Evolutionary conservation across 257 asterid species (phyloP), one percentile per base, ranked within the genome.

Genomic region (Solanum chaucha): DNA sequence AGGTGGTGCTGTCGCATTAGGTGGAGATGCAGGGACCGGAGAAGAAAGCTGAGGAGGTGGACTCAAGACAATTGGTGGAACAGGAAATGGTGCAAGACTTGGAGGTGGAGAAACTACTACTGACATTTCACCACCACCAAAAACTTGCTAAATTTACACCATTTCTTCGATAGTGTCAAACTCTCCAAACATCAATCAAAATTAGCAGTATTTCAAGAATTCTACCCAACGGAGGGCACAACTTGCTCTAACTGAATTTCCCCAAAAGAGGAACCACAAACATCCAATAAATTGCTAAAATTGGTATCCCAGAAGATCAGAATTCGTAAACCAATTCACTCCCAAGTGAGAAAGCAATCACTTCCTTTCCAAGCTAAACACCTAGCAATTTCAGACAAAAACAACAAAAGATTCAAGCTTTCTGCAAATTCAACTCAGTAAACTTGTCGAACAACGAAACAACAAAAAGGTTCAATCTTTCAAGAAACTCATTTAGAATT

Each of bases 81-180:
- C 82, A 82, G 88, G 70, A 20, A 89, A n/a, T 14, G 90, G 89
- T 10, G 91, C 77, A 35, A 90, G 28, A 87, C 38, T 86, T 84
- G 91, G 92, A 86, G 90, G 80, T 68, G 90, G 89, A 87, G 93
- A 81, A 86, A 86, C 87, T 26, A 72, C 87, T 38, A 72, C 24
- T 32, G 87, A 86, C 87, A 86, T 86, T 58, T 86, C 86, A 88
- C 88, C 92, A 91, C 90, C 88, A 85, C 94, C 81, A 84, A 87
- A 82, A 82, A 84, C 38, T 86, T 51, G 44, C 87, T 59, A 48
- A 86, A 86, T 72, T 78, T 86, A 86, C 85, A 72, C 84, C 87
- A 72, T 86, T 58, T 72, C 22, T 86, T 1, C 61, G 19, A 72
- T 48, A 46, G 67, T 48, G 9, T 28, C 83, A 77, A 88, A 86